Base-by-base conservation (phyloP, 768 basidiomycete species). In the Amanita pallidorosea region DNA sequence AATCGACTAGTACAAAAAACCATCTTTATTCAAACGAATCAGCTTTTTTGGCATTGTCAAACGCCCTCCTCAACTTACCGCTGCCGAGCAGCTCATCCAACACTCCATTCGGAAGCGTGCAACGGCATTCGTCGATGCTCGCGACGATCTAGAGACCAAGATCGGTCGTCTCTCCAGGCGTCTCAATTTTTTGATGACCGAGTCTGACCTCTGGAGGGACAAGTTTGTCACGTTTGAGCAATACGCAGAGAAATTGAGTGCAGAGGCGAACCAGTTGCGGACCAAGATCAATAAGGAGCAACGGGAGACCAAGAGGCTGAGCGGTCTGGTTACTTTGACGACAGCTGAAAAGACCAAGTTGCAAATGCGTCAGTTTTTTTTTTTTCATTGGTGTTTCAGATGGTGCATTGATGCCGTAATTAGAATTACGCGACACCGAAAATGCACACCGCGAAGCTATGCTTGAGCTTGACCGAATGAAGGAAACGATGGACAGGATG, bases 181-280 rank as follows among this genome's bases (percentile, higher is more conserved):
- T 45, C 77, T 93, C 56, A 91, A 91, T 68, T 93, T 91, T 73
- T 71, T 93, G 59, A 89, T 92, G 86, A 89, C 88, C 1, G 89
- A 91, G 65, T 82, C 81, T 5, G 88, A 91, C 59, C 67, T 91
- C 43, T 95, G 92, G 91, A 74, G 90, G 54, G 86, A 92, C 67
- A 94, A 93, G 62, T 95, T 95, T 58, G 87, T 93, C 46, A 85
- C 87, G 12, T 95, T 96, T 57, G 93, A 96, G 64, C 83, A 85
- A 64, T 93, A 94, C 61, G 92, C 93, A 7, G 92, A 94, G 70
- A 85, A 87, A 60, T 75, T 96, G 27, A 89, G 87, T 58, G 75
- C 73, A 15, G 93, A 96, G 66, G 91, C 92, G 34, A 80, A 77
- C 29, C 89, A 95, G 52, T 70, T 96, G 56, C 75, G 90, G 56